Conservation (phyloP, 2,329 filamentous ascomycete species). For the Zymoseptoria pseudotritici region DNA sequence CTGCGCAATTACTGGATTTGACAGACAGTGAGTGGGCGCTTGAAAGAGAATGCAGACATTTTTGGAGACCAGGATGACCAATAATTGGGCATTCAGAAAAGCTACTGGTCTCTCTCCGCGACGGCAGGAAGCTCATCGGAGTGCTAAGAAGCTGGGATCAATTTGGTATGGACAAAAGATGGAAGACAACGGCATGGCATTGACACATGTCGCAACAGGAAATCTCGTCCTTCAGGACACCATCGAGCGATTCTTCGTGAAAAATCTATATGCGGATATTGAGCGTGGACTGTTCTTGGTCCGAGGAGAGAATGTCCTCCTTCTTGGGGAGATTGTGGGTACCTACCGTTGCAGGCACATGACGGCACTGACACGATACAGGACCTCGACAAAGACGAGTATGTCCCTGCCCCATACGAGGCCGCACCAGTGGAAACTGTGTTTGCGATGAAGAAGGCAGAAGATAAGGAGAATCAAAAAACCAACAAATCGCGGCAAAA, state of each 20-base stretch:
- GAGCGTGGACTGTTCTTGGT: conserved; percentile 83
- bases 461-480: conserved; percentile 60
- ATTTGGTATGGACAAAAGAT: conserved; percentile 59
- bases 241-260: conserved; percentile 74
- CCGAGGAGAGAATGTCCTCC: conserved; percentile 90
- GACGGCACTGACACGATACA: conserved; percentile 20
- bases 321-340: conserved; percentile 78
- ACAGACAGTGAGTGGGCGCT: conserved; percentile 73
- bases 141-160: conserved; percentile 95
- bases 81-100: conserved; percentile 60
- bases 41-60: neutral
- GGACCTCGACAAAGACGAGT: conserved; percentile 93
- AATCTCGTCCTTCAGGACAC: conserved; percentile 94
- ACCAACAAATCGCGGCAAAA: conserved; percentile 65
- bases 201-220: conserved; percentile 45
- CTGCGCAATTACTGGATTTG: conserved; percentile 87
- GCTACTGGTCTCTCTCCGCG: conserved; percentile 80
- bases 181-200: neutral
- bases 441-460: conserved; percentile 63
- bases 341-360: neutral
- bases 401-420: conserved; percentile 63
- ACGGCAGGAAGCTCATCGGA: conserved; percentile 88
- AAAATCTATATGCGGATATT: conserved; percentile 73
- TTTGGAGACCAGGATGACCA: conserved; percentile 6
- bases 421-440: conserved; percentile 63